Evolutionary conservation across 352 stramenopile genomes (phyloP).

Genomic region (Pythium phragmitis): DNA sequence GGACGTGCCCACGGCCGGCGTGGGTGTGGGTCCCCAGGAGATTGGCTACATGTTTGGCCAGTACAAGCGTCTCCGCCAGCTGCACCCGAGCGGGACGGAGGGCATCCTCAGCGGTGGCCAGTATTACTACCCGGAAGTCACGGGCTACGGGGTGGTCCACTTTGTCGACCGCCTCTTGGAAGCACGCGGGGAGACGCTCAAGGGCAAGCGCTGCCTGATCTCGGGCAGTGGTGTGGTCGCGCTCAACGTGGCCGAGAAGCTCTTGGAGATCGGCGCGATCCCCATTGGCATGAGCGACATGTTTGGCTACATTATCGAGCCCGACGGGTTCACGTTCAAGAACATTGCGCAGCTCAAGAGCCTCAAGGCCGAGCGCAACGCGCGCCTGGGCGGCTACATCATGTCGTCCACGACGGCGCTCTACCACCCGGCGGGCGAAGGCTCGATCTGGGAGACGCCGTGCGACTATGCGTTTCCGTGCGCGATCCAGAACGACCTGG

Average conservation of each 20-base stretch:
- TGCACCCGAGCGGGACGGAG: constrained; percentile 76
- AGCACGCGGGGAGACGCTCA: constrained; percentile 90
- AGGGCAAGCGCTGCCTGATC: constrained; percentile 97
- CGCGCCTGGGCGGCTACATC: constrained; percentile 82
- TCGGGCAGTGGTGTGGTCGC: constrained; percentile 94
- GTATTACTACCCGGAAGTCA: constrained; percentile 91
- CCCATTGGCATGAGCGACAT: constrained; percentile 96
- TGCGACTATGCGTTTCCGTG: constrained; percentile 97
- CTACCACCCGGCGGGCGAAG: constrained; percentile 82
- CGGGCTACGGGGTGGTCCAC: constrained; percentile 92
- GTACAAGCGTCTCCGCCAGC: constrained; percentile 95
- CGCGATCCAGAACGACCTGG: constrained; percentile 93
- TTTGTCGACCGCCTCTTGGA: constrained; percentile 95
- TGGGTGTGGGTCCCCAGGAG: constrained; percentile 93
- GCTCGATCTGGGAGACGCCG: constrained; percentile 84
- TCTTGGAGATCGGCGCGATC: constrained; percentile 95
- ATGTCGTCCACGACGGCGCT: constrained; percentile 86
- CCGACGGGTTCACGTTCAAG: constrained; percentile 80
- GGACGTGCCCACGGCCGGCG: constrained; percentile 94
- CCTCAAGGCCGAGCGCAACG: constrained; percentile 82
- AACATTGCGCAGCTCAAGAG: constrained; percentile 72
- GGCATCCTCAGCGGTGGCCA: constrained; percentile 88
- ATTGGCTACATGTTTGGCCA: constrained; percentile 97
- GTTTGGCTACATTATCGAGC: constrained; percentile 95
- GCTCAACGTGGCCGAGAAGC: constrained; percentile 93